A percentile compares a stretch with the other conserved stretches of the same genome.
phyloP scores from a whole-genome alignment of 2,329 filamentous ascomycete species.

The Rhynchosporium agropyri region DNA sequence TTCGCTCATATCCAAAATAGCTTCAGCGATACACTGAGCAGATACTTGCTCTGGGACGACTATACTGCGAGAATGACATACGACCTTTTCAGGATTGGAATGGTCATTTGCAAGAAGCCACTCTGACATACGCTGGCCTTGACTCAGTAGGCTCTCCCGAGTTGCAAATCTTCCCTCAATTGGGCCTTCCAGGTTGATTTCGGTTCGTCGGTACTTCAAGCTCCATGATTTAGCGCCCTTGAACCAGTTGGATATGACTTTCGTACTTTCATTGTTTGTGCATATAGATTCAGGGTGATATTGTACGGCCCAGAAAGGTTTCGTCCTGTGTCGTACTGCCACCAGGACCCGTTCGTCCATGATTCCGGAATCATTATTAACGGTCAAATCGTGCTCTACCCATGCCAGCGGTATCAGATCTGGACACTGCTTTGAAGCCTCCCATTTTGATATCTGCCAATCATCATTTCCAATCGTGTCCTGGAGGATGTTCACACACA shows the following conservation, averaged over 20 bases:
- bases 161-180: constrained; percentile 34
- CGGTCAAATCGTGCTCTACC: constrained; percentile 34
- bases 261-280: constrained; percentile 57
- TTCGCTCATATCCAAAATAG: constrained; percentile 35
- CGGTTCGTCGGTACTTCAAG: constrained; percentile 18
- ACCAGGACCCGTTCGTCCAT: constrained; percentile 54
- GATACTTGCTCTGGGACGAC: constrained; percentile 51
- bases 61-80: constrained; percentile 49
- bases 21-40: constrained; percentile 58
- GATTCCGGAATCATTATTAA: constrained; percentile 35
- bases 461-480: constrained; percentile 25
- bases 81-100: constrained; percentile 28
- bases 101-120: not conserved
- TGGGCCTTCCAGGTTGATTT: constrained; percentile 15
- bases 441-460: constrained; percentile 38
- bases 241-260: constrained; percentile 67
- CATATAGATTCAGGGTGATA: constrained; percentile 74
- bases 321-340: constrained; percentile 58
- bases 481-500: constrained; percentile 43
- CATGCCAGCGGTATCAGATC: constrained; percentile 43
- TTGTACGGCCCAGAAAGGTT: constrained; percentile 70
- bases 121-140: constrained; percentile 21
- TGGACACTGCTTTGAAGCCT: constrained; percentile 27
- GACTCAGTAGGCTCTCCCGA: constrained; percentile 36
- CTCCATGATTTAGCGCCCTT: constrained; percentile 52